Conservation (phyloP, 2,329 filamentous ascomycete genomes). For the Ceratocystis lukuohia region DNA sequence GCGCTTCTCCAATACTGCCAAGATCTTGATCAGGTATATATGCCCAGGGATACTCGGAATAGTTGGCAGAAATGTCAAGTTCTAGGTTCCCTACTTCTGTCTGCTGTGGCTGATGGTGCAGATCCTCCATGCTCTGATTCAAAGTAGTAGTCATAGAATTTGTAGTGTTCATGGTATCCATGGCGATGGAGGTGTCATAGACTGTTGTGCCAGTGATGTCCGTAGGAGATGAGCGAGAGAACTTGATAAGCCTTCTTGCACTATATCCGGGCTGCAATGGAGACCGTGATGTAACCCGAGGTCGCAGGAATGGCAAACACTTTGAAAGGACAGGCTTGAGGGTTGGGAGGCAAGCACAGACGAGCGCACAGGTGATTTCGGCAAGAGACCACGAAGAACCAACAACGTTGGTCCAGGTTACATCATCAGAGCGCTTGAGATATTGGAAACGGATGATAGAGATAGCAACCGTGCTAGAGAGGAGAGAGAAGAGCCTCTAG, state of each 20-base stretch:
- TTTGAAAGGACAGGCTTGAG: slow-evolving; percentile 23
- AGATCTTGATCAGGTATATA: slow-evolving; percentile 7
- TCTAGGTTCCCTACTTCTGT: neutral
- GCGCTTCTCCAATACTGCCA: neutral
- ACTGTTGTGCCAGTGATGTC: neutral
- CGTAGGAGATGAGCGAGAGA: neutral
- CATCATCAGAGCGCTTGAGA: slow-evolving; percentile 20
- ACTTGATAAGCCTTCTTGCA: neutral
- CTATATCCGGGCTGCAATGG: neutral
- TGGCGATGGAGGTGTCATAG: neutral
- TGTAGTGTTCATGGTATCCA: neutral
- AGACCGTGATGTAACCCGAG: neutral
- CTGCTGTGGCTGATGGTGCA: neutral
- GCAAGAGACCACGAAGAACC: slow-evolving; percentile 23
- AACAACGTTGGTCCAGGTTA: slow-evolving; percentile 23
- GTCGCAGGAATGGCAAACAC: slow-evolving; percentile 22
- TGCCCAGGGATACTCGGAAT: slow-evolving; percentile 7
- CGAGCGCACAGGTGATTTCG: slow-evolving; percentile 22
- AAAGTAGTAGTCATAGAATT: neutral
- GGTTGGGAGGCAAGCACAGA: slow-evolving; percentile 23
- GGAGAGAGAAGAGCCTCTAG: neutral
- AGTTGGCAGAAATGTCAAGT: neutral
- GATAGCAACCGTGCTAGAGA: slow-evolving; percentile 21
- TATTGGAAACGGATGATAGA: slow-evolving; percentile 22
- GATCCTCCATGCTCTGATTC: neutral